phyloP scores from a whole-genome alignment of 2,329 filamentous ascomycete species.

The Neurospora sp. region DNA sequence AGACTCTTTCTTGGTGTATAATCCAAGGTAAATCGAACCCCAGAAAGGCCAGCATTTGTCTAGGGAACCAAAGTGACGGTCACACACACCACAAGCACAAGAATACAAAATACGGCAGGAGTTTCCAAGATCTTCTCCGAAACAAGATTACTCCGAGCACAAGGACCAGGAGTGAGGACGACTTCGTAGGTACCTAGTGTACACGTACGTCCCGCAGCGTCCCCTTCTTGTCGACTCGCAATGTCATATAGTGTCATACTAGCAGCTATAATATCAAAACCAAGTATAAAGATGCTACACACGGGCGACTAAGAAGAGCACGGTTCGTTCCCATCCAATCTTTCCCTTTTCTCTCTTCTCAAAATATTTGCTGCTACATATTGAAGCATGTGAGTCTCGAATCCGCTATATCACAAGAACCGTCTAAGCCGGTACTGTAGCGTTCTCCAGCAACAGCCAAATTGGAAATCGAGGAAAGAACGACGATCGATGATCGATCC shows the following conservation, averaged over 20 bases:
- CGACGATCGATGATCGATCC: too few relatives aligned
- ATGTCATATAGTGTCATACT: too few relatives aligned
- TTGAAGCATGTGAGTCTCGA: not conserved
- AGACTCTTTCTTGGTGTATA: not conserved
- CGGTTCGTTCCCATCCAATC: too few relatives aligned
- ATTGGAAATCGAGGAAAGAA: too few relatives aligned
- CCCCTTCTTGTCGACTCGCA: not conserved
- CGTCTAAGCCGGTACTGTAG: too few relatives aligned
- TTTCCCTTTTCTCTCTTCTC: too few relatives aligned
- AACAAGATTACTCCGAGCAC: not conserved
- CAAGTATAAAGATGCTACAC: not conserved
- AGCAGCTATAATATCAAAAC: too few relatives aligned
- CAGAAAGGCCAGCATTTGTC: not conserved
- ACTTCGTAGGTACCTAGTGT: not conserved
- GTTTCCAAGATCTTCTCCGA: not conserved
- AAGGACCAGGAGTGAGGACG: not conserved
- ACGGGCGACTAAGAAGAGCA: not conserved
- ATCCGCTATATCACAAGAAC: too few relatives aligned
- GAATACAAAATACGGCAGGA: not conserved
- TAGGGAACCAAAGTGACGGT: not conserved
- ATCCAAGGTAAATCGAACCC: not conserved
- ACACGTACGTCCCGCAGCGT: not conserved
- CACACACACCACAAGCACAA: not conserved
- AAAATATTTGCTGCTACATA: not conserved
- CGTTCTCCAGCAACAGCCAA: too few relatives aligned